Base-by-base conservation (phyloP, 805 yeast species). In the Starmerella floris region DNA sequence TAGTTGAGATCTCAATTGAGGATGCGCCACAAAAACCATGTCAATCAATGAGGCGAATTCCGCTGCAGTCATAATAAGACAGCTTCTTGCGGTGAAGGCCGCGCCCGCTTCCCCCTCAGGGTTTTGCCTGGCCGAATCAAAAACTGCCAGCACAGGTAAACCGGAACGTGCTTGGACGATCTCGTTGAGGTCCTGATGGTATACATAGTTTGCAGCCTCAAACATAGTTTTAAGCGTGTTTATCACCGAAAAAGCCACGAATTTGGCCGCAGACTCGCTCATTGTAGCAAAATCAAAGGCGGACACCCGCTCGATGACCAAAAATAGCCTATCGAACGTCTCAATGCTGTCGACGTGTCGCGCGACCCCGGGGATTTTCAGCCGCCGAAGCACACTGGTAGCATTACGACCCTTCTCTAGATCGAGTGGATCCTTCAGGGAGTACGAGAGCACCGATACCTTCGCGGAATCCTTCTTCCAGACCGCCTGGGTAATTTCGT, bases 341-440 rank as follows among this genome's bases (percentile, higher is more conserved):
- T 79, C 84, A 34, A 74, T 66, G 16, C 78, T 70, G 50, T 83
- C 94, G 4, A 79, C 54, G 17, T 74, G 67, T 32, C 68, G 64
- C 38, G 83, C 61, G 10, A 82, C 69, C 0, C 87, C 85, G 0
- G 94, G 95, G 13, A 79, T 63, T 44, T 76, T 69, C 52, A 82
- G 64, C 19, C 39, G 38, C 73, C 65, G 55, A 76, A 74, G 48
- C 74, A 62, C 54, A 72, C 67, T 35, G 56, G 62, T 15, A 62
- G 58, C 42, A 68, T 64, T 54, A 72, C 74, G 39, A 55, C 57
- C 5, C 47, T 60, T 39, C 44, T 52, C 8, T 69, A 30, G 43
- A 63, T 39, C 67, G 63, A 39, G 56, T 64, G 35, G 56, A 45
- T 73, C 76, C 5, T 36, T 16, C 27, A 26, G 15, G n/a, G 39